phyloP scores from a whole-genome alignment of 805 yeast species.

The Kockiozyma suomiensis region DNA sequence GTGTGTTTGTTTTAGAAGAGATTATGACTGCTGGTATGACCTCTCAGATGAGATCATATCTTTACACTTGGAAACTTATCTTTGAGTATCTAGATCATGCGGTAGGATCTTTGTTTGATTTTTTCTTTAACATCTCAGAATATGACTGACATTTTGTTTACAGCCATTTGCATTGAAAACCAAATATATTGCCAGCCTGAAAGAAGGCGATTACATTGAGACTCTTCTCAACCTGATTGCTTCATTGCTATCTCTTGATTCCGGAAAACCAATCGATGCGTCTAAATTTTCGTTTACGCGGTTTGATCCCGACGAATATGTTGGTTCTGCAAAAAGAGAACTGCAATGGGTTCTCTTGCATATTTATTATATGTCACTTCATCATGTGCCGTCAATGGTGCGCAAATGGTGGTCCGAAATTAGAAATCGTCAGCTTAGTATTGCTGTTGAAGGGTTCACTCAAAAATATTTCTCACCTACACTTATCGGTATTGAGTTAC shows the following conservation, averaged over 20 bases:
- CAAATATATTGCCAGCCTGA: conserved; percentile 61
- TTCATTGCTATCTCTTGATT: conserved; percentile 48
- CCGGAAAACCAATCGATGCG: conserved; percentile 27
- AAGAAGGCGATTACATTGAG: conserved; percentile 51
- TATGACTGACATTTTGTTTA: neutral
- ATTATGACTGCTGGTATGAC: conserved; percentile 16
- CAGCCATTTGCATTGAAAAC: conserved; percentile 60
- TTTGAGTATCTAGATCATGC: conserved; percentile 64
- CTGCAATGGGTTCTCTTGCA: conserved; percentile 50
- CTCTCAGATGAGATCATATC: conserved; percentile 43
- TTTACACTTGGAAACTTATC: conserved; percentile 71
- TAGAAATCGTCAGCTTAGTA: conserved; percentile 66
- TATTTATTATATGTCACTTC: conserved; percentile 54
- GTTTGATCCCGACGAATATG: conserved; percentile 29
- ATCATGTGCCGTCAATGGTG: conserved; percentile 57
- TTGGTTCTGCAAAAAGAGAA: conserved; percentile 42
- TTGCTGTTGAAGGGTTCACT: conserved; percentile 64
- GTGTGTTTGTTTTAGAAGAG: conserved; percentile 8
- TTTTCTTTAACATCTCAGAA: no score
- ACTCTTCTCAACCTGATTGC: conserved; percentile 58
- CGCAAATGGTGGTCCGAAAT: conserved; percentile 73
- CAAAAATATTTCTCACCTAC: conserved; percentile 63
- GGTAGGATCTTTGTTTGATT: conserved; percentile 33
- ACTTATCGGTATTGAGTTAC: conserved; percentile 60
- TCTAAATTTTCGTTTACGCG: conserved; percentile 36